Evolutionary conservation across 2,329 filamentous ascomycete genomes (phyloP).

Genomic region (Herpotrichia juniperi): DNA sequence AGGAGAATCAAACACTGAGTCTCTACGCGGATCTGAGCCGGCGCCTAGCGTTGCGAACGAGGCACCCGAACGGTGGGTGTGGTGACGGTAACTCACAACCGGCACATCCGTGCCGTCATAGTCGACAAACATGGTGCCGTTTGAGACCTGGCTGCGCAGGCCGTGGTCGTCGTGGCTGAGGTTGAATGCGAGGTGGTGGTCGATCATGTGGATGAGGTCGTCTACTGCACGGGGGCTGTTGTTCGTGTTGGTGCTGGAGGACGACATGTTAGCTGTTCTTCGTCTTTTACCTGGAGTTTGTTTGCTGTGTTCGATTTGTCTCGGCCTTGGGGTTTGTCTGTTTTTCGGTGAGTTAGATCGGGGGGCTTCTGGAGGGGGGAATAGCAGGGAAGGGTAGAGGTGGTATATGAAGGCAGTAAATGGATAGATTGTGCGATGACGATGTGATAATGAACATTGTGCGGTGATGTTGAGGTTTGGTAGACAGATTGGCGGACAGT

Average conservation of each 20-base stretch:
- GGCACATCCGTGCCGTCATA: slow-evolving; percentile 15
- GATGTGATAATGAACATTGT: too few relatives aligned
- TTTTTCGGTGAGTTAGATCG: too few relatives aligned
- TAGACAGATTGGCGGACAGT: too few relatives aligned
- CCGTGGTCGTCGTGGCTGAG: not conserved
- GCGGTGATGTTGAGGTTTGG: too few relatives aligned
- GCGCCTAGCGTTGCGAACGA: not conserved
- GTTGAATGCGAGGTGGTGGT: slow-evolving; percentile 16
- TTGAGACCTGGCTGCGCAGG: not conserved
- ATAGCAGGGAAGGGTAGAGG: too few relatives aligned
- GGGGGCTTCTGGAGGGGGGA: too few relatives aligned
- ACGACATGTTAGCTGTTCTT: not conserved
- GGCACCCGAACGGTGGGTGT: not conserved
- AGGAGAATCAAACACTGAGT: too few relatives aligned
- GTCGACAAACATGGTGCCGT: slow-evolving; percentile 30
- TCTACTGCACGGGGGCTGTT: slow-evolving; percentile 8
- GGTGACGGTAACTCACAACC: slow-evolving; percentile 11
- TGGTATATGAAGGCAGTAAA: too few relatives aligned
- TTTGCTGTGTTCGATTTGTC: not conserved
- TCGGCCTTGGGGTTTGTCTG: not conserved
- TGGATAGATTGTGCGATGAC: too few relatives aligned
- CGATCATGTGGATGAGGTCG: slow-evolving; percentile 22
- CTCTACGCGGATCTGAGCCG: not conserved
- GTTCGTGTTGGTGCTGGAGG: not conserved
- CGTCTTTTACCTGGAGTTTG: too few relatives aligned